Percentiles rank a stretch among this genome's conserved stretches.
phyloP scores from a whole-genome alignment of 306 rosid species.

The Inga oerstediana region DNA sequence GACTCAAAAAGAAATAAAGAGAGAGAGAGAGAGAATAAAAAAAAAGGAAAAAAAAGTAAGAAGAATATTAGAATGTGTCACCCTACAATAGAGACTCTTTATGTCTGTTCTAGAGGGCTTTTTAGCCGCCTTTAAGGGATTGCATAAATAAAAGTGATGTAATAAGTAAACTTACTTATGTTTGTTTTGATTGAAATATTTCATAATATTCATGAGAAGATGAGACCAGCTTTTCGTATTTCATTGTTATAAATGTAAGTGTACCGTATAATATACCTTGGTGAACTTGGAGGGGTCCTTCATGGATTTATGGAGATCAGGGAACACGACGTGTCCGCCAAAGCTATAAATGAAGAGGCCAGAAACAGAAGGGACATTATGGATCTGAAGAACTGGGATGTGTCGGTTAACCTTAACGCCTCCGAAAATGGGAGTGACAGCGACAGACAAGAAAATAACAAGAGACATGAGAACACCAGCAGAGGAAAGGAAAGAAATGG shows the following conservation, averaged over 20 bases:
- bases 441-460: slow-evolving; percentile 54
- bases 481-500: slow-evolving; percentile 67
- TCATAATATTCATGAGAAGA: too few species aligned
- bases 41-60: too few species aligned
- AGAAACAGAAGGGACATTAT: slow-evolving; percentile 64
- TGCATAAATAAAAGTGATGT: too few species aligned
- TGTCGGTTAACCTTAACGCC: slow-evolving; percentile 42
- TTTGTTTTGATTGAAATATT: too few species aligned
- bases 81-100: too few species aligned
- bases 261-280: slow-evolving; percentile 43
- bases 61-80: too few species aligned
- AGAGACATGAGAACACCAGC: slow-evolving; percentile 70
- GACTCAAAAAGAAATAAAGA: too few species aligned
- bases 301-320: slow-evolving; percentile 72
- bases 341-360: slow-evolving; percentile 65
- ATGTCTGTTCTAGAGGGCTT: too few species aligned
- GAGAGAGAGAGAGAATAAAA: too few species aligned
- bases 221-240: too few species aligned
- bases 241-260: neutral
- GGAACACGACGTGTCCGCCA: slow-evolving; percentile 79
- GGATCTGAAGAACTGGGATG: slow-evolving; percentile 54
- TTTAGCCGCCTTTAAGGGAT: too few species aligned
- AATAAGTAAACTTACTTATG: too few species aligned
- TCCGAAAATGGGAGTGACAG: slow-evolving; percentile 53
- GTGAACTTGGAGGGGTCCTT: slow-evolving; percentile 83